Evolutionary conservation across 23 red algal species (phyloP).

Genomic region (Gracilaria vermiculophylla): DNA sequence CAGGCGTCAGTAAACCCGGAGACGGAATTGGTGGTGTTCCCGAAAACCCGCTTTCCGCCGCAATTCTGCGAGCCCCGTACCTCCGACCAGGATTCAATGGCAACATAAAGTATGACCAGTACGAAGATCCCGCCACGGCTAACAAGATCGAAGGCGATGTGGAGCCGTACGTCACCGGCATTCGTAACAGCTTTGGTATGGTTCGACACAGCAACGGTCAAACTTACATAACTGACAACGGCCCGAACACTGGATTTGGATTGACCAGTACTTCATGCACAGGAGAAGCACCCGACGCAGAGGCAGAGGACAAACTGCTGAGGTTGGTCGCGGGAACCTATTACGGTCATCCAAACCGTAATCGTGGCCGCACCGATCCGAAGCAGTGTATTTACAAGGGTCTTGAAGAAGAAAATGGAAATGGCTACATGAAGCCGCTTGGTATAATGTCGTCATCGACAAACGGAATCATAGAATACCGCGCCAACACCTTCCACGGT

Average conservation of each 20-base stretch:
- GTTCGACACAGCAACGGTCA: constrained; percentile 29
- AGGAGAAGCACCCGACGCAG: constrained; percentile 4
- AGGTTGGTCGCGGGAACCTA: constrained; percentile 25
- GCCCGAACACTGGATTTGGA: constrained; percentile 59
- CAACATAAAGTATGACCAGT: constrained; percentile 40
- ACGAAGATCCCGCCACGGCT: constrained; percentile 28
- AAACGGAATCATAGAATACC: constrained; percentile 67
- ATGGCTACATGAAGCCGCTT: constrained; percentile 22
- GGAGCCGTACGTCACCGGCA: constrained; percentile 37
- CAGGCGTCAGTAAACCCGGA: constrained; percentile 47
- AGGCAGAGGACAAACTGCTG: constrained; percentile 46
- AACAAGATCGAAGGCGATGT: constrained; percentile 44
- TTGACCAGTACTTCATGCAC: constrained; percentile 32
- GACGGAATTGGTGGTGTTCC: constrained; percentile 58
- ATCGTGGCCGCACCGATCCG: constrained; percentile 57
- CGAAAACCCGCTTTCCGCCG: constrained; percentile 59
- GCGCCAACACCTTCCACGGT: constrained; percentile 35
- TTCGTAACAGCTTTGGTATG: constrained; percentile 57
- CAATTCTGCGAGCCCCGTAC: constrained; percentile 44
- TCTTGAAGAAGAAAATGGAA: constrained; percentile 14
- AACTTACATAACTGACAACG: constrained; percentile 63
- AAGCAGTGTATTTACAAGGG: constrained; percentile 47
- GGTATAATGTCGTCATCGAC: constrained; percentile 52
- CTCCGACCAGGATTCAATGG: constrained; percentile 46
- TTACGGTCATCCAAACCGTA: constrained; percentile 63